phyloP scores from a whole-genome alignment of 805 yeast species.

The Metschnikowia cubensis region DNA sequence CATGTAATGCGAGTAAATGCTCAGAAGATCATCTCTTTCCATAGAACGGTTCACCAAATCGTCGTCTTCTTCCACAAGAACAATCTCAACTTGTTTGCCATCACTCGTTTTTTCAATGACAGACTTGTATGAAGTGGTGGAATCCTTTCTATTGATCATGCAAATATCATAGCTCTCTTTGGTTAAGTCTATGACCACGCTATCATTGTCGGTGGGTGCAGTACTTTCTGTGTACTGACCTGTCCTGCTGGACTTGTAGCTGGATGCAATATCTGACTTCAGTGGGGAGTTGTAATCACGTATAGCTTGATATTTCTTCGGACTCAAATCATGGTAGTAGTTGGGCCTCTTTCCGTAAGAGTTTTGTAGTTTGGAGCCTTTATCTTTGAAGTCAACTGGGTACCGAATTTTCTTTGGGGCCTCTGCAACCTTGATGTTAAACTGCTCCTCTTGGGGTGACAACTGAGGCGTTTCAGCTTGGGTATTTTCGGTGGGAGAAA shows the following conservation, averaged over 20 bases:
- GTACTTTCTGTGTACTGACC: constrained; percentile 27
- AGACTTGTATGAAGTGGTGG: constrained; percentile 36
- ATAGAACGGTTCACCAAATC: constrained; percentile 16
- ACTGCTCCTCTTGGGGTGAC: neutral
- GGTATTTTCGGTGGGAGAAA: neutral
- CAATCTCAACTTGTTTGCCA: constrained; percentile 41
- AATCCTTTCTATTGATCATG: constrained; percentile 32
- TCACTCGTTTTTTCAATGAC: constrained; percentile 35
- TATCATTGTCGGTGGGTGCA: constrained; percentile 31
- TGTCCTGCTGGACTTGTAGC: constrained; percentile 30
- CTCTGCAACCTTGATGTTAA: constrained; percentile 30
- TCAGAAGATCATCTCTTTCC: constrained; percentile 32
- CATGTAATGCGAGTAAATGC: constrained; percentile 40
- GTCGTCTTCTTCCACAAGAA: constrained; percentile 39
- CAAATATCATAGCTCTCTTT: constrained; percentile 38
- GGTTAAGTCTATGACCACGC: constrained; percentile 41
- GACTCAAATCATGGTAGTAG: neutral
- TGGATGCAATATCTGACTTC: constrained; percentile 18
- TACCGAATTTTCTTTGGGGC: constrained; percentile 37
- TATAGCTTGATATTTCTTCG: neutral
- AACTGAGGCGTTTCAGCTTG: neutral
- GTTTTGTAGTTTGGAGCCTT: neutral
- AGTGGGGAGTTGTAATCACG: neutral
- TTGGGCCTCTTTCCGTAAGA: neutral
- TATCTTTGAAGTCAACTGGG: constrained; percentile 36